phyloP scores from a whole-genome alignment of 2,329 filamentous ascomycete genomes.

The Trichoderma atrobrunneum region DNA sequence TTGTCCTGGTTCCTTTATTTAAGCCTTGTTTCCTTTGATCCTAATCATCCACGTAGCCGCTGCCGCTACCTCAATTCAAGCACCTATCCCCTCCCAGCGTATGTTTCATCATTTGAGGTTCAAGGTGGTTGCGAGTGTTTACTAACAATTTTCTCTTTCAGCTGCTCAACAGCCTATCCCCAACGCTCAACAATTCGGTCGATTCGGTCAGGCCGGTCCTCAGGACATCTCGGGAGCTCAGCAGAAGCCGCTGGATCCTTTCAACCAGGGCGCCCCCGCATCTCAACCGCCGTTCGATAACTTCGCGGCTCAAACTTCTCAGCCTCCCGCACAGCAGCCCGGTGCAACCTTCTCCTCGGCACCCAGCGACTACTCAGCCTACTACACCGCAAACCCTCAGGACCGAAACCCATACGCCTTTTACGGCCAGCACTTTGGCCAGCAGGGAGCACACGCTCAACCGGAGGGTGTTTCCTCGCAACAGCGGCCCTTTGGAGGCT shows the following conservation, averaged over 20 bases:
- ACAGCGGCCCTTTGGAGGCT: conserved; percentile 75
- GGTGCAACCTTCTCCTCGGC: conserved; percentile 70
- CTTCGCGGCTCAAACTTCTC: conserved; percentile 57
- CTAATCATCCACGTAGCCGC: conserved; percentile 24
- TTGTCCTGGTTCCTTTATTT: background rate
- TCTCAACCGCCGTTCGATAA: conserved; percentile 59
- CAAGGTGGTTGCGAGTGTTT: background rate
- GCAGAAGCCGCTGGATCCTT: conserved; percentile 86
- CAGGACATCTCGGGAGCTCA: conserved; percentile 57
- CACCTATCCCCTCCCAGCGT: conserved; percentile 31
- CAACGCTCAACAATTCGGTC: conserved; percentile 65
- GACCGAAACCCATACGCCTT: conserved; percentile 77
- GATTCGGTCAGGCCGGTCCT: conserved; percentile 61
- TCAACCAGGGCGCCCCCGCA: conserved; percentile 59
- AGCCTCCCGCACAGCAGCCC: conserved; percentile 56
- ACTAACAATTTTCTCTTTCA: conserved; percentile 20
- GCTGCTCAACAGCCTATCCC: conserved; percentile 50
- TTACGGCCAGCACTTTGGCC: conserved; percentile 61
- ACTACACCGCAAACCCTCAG: conserved; percentile 75
- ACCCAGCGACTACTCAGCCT: conserved; percentile 76
- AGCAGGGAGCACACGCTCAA: conserved; percentile 59
- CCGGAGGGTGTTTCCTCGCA: conserved; percentile 70
- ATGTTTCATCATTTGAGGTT: conserved; percentile 7
- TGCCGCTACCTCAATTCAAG: conserved; percentile 26
- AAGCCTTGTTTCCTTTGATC: background rate